Evolutionary conservation across 2,329 filamentous ascomycete species (phyloP).

Genomic region (Pyrenochaeta sp.): DNA sequence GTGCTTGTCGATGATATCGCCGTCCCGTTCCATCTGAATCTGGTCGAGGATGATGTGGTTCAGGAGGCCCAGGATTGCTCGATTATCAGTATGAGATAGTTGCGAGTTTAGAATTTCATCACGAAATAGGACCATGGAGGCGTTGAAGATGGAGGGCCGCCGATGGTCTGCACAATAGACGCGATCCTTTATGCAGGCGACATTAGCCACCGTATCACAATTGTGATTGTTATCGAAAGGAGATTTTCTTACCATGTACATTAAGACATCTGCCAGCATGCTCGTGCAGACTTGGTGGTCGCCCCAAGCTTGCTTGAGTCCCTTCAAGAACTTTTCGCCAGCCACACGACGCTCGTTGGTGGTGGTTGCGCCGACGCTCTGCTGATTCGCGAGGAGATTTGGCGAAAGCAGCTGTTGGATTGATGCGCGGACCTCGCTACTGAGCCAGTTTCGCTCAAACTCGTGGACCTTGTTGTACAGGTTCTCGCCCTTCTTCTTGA

Average conservation of each 20-base stretch:
- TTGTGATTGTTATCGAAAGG: background rate
- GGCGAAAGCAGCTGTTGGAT: slow-evolving; percentile 77
- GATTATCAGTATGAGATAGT: slow-evolving; percentile 53
- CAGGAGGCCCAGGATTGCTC: slow-evolving; percentile 75
- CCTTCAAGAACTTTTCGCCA: slow-evolving; percentile 83
- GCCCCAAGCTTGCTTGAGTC: slow-evolving; percentile 80
- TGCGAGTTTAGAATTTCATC: slow-evolving; percentile 79
- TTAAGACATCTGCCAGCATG: slow-evolving; percentile 95
- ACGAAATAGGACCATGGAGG: slow-evolving; percentile 86
- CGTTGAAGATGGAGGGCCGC: slow-evolving; percentile 80
- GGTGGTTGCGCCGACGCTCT: slow-evolving; percentile 63
- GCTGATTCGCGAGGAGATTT: slow-evolving; percentile 67
- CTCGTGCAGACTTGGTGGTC: slow-evolving; percentile 93
- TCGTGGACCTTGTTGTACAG: slow-evolving; percentile 82
- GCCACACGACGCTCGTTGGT: slow-evolving; percentile 79
- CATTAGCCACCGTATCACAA: slow-evolving; percentile 26
- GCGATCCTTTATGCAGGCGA: slow-evolving; percentile 67
- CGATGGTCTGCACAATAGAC: slow-evolving; percentile 78
- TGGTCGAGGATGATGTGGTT: slow-evolving; percentile 87
- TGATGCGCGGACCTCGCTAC: slow-evolving; percentile 72
- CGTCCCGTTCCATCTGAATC: slow-evolving; percentile 89
- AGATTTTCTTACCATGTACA: slow-evolving; percentile 78
- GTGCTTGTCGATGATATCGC: slow-evolving; percentile 84
- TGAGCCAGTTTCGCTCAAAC: slow-evolving; percentile 85
- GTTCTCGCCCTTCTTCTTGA: slow-evolving; percentile 83